These are phyloP conservation scores for Mycothermus thermophilus DNA, from an alignment of 495 filamentous ascomycete genomes.

Conservation along the genomic window DNA sequence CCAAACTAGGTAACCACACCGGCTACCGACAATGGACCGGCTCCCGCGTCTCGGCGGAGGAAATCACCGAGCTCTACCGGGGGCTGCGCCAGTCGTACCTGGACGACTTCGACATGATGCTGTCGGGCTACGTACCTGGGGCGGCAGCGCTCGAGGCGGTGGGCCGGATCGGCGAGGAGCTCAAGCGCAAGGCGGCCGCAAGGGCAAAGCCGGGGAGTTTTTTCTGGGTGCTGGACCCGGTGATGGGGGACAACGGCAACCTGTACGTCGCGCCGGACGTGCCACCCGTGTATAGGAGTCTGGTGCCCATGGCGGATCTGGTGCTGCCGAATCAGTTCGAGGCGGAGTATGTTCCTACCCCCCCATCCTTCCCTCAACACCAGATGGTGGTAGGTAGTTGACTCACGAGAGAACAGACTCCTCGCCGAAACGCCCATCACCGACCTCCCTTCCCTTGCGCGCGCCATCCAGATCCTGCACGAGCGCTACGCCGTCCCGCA, in stretches of 20 bases:
- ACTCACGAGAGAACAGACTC: slow-evolving; percentile 40
- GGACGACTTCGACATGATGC: slow-evolving; percentile 76
- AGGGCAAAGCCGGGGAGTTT: slow-evolving; percentile 54
- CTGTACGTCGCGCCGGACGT: slow-evolving; percentile 84
- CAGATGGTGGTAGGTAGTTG: too few relatives aligned
- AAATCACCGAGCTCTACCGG: slow-evolving; percentile 73
- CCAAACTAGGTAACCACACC: slow-evolving; percentile 90
- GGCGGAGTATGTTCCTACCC: slow-evolving; percentile 54
- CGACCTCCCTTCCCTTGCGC: slow-evolving; percentile 53
- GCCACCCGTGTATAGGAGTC: slow-evolving; percentile 73
- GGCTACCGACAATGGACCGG: slow-evolving; percentile 82
- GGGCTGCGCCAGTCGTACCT: slow-evolving; percentile 72
- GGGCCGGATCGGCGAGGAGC: slow-evolving; percentile 65
- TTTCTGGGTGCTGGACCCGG: slow-evolving; percentile 96
- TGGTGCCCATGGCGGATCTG: slow-evolving; percentile 70
- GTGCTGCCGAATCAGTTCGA: slow-evolving; percentile 96
- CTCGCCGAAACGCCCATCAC: slow-evolving; percentile 73
- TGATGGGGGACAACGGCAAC: slow-evolving; percentile 91
- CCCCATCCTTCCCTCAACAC: neutral
- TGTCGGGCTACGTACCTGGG: slow-evolving; percentile 84
- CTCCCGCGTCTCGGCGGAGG: slow-evolving; percentile 59
- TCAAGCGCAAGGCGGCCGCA: slow-evolving; percentile 55
- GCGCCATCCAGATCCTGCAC: slow-evolving; percentile 68
- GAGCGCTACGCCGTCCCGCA: slow-evolving; percentile 65
- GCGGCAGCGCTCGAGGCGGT: slow-evolving; percentile 72